These are phyloP conservation scores for Infundibulicybe gibba DNA, from an alignment of 768 basidiomycete genomes.

Conservation along the genomic window DNA sequence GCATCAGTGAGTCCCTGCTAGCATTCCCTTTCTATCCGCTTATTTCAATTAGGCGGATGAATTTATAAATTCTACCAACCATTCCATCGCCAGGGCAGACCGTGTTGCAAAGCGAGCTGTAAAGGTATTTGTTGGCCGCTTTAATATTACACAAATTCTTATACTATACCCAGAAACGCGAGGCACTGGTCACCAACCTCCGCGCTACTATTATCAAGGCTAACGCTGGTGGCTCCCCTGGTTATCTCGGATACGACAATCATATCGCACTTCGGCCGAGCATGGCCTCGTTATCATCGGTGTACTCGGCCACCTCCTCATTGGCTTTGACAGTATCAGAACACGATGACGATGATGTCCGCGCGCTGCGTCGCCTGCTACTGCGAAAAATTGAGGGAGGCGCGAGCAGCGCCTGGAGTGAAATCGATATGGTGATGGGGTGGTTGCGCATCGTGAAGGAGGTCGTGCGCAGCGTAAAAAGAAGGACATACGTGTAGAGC, in stretches of 20 bases:
- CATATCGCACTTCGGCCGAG: slow-evolving; percentile 34
- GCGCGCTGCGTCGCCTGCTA: slow-evolving; percentile 58
- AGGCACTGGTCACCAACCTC: slow-evolving; percentile 41
- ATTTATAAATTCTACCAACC: slow-evolving; percentile 48
- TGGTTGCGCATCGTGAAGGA: slow-evolving; percentile 69
- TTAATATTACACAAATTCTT: background rate
- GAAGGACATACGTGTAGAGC: slow-evolving; percentile 39
- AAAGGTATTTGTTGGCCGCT: slow-evolving; percentile 34
- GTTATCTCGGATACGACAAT: slow-evolving; percentile 22
- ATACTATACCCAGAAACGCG: slow-evolving; percentile 40
- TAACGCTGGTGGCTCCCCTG: slow-evolving; percentile 18
- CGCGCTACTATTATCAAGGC: slow-evolving; percentile 21
- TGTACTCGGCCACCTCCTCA: slow-evolving; percentile 40
- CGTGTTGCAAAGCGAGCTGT: slow-evolving; percentile 52
- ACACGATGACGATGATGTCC: slow-evolving; percentile 61
- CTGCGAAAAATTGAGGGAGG: slow-evolving; percentile 62
- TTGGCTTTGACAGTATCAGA: slow-evolving; percentile 46
- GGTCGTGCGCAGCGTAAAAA: slow-evolving; percentile 54
- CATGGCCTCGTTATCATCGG: slow-evolving; percentile 37
- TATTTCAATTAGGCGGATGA: slow-evolving; percentile 44
- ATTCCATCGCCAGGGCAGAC: slow-evolving; percentile 55
- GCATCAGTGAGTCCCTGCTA: slow-evolving; percentile 38
- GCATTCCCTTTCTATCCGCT: slow-evolving; percentile 2
- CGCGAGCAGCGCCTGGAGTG: slow-evolving; percentile 52
- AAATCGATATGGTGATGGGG: slow-evolving; percentile 52